Evolutionary conservation across 1,139 yeast species (phyloP), one percentile per base, ranked within the genome.

Genomic region (Taphrina betulina): DNA sequence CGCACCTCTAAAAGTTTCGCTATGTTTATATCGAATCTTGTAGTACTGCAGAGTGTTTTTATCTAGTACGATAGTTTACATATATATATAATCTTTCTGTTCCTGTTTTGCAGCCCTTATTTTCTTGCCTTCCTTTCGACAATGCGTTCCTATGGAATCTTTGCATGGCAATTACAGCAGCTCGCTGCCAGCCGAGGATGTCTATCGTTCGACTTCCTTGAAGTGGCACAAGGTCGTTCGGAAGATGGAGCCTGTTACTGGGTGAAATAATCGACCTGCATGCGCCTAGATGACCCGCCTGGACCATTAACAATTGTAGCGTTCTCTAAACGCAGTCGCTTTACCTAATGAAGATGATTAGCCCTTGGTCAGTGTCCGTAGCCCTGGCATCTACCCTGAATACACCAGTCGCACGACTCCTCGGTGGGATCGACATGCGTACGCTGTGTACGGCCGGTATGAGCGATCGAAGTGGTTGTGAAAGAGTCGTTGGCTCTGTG

Each of bases 321-420:
- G 48, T 33, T 43, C 48, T 31, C 48, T 17, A 37, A 43, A 43
- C 28, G 48, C 48, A 12, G 48, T 43, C 4, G 48, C 48, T 33
- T 43, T 43, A 33, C 48, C 48, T 43, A 31, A 5, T 12, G 8
- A 19, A 34, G 17, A 8, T 10, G 17, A 37, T 43, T 37, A 43
- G 36, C 38, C 12, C 3, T 33, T 8, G 12, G 1, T 43, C 38
- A 43, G 16, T 29, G 38, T n/a, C 48, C 48, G 29, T 14, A 43
- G 12, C 48, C 38, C 14, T 19, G 48, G 38, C 20, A 14, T 31
- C 48, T 43, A 43, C 48, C 48, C 20, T 31, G 36, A 23, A 43
- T 31, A 20, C 48, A 43, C 48, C 48, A 43, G 29, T 43, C 48
- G 14, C 48, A 43, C n/a, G 38, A 31, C 17, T 43, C 38, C 7